Evolutionary conservation across 2,329 filamentous ascomycete species (phyloP), one percentile per base, ranked within the genome.

Genomic region (Penicillium sp.): DNA sequence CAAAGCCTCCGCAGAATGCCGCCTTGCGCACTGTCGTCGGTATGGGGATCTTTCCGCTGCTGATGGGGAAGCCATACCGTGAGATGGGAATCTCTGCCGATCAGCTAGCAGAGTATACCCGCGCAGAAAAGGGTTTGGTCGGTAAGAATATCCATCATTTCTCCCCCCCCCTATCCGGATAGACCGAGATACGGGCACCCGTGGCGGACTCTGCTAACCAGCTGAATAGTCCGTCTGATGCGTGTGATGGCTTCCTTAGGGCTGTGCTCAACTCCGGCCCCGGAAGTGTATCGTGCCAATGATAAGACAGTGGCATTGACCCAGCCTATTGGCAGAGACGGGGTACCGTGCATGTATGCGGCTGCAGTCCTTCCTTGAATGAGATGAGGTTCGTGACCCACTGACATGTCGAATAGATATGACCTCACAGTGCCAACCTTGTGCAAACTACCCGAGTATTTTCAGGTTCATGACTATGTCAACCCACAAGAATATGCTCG

Each of bases 1-100:
- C 23, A n/a, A 32, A 71, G 68, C 66, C 68, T 23, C 62, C 67
- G 2, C 68, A 70, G 46, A 68, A 67, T 60, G 66, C 67, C 5
- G 65, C 68, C 0, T 55, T 71, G 23, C 63, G 66, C 9, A 56
- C 63, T 17, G 63, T 67, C 10, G 56, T 71, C 15, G 68, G 70
- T 39, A 41, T 69, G 26, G 58, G 61, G 6, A 54, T 70, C n/a
- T 68, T 71, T 26, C 46, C 60, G 4, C 32, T 66, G 20, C 56
- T 71, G 8, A 51, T 63, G 7, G 50, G 60, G 15, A 57, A 55
- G 27, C 33, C 47, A 15, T 42, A 62, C n/a, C 45, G 51, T n/a
- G 49, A 48, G 2, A 39, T 23, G 7, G 61, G 58, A 0, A 40
- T 69, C 4, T 70, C 64, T 4, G 68, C 67, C 2, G 42, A 54